Base-by-base conservation (phyloP, 106 monocot genomes). In the Dioscorea alata region DNA sequence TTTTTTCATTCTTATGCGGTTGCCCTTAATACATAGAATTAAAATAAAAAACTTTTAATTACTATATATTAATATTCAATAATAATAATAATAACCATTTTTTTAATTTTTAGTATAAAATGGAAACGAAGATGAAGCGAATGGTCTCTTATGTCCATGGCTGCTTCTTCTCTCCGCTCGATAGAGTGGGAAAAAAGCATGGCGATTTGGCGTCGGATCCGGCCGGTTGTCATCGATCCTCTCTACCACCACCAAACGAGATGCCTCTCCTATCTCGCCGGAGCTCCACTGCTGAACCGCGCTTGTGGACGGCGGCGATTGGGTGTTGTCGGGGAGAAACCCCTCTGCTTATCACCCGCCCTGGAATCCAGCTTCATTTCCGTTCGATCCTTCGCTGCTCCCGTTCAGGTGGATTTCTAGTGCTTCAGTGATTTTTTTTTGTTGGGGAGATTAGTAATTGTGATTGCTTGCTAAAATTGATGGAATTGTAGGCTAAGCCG, bases 351-450 rank as follows among this genome's bases (percentile, higher is more conserved):
- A 42, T 42, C 42, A 42, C 42, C 42, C 10, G 42, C 10, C 42
- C 10, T 42, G 10, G 42, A 42, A 23, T 65, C 71, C 65, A 25
- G 63, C 2, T 50, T 57, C 66, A 23, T 20, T 59, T 48, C 59
- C 18, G 51, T 61, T 28, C 65, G 81, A 67, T 71, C 60, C 61
- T 81, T 75, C 49, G 81, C 81, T 8, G 81, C 81, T 49, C 81
- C 81, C 13, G 66, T 76, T 23, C 81, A 81, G 64, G 81, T 81
- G 34, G 49, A 5, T 15, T 53, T n/a, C 9, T 23, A 48, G 24
- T 60, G 16, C 17, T 57, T 61, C 23, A 9, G 14, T 15, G 23
- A 58, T 33, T 32, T 48, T 14, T 20, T 6, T 23, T 15, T 20
- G 1, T 50, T 51, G 9, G 23, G n/a, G n/a, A n/a, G 0, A 54